Base-by-base conservation (phyloP, 2,329 filamentous ascomycete genomes). In the Metarhizium album region DNA sequence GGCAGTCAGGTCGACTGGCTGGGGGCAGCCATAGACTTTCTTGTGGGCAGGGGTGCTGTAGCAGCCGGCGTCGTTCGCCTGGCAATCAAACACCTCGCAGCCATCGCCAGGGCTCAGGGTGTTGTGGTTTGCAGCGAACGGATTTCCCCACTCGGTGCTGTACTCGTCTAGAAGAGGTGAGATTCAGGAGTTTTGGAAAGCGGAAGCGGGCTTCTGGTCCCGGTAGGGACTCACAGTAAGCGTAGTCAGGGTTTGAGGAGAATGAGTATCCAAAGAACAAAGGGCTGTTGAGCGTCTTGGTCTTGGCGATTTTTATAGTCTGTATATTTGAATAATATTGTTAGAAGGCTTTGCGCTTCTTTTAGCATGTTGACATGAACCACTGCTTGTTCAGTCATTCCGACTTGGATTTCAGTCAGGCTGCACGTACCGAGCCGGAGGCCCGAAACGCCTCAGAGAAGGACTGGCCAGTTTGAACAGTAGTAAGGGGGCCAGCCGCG, bases 181-280 rank as follows among this genome's bases (percentile, higher is more conserved):
- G 27, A 29, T n/a, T n/a, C n/a, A 9, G 11, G 27, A 29, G 7
- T 29, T 9, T 29, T 9, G 6, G 11, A 29, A 29, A 29, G 27
- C 6, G 42, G 35, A 11, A 45, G 40, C 6, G 13, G 20, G 35
- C 8, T 8, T 27, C 14, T 29, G 13, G 14, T 14, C 18, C 18
- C 4, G 11, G 8, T 22, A 48, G 18, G 24, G 31, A 60, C 67
- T 61, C 54, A 70, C 67, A 72, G 60, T 70, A 72, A 48, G 64
- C 65, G 37, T 66, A 64, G 59, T 69, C 54, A 4, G 66, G 64
- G 55, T 62, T 63, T 2, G 52, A 48, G 46, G 57, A 57, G 54
- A 69, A 70, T 0, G 68, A 71, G 58, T 72, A 72, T 45, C 69
- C 69, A 52, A 71, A 67, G 62, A 70, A 71, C 4, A 72, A 64